Percentiles rank a stretch among this genome's conserved stretches.
Evolutionary conservation across 306 rosid species (phyloP).

Genomic region (Echinosophora koreensis): DNA sequence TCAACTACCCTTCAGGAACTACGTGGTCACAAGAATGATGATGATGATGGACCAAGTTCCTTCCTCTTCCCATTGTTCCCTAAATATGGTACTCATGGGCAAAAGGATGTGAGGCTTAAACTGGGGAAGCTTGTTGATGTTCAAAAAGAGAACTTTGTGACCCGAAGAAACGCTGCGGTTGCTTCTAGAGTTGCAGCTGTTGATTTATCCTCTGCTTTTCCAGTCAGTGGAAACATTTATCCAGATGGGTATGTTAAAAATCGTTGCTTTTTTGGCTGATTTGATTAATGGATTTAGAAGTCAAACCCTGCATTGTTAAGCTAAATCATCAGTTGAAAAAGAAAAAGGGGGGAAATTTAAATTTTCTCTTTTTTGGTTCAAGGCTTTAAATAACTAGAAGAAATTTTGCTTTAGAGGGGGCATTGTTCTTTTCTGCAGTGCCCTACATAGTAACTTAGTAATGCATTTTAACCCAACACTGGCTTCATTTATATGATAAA

Average conservation of each 20-base stretch:
- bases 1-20: slow-evolving; percentile 53
- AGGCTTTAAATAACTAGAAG: slow-evolving; percentile 2
- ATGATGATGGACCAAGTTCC: slow-evolving; percentile 50
- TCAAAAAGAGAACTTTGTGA: slow-evolving; percentile 45
- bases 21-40: slow-evolving; percentile 49
- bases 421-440: neutral
- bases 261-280: slow-evolving; percentile 24
- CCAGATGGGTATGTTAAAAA: slow-evolving; percentile 76
- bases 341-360: neutral
- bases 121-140: slow-evolving; percentile 60
- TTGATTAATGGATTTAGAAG: slow-evolving; percentile 23
- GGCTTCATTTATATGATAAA: slow-evolving; percentile 26
- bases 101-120: slow-evolving; percentile 55
- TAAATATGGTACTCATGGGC: slow-evolving; percentile 54
- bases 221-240: slow-evolving; percentile 72
- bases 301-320: slow-evolving; percentile 6
- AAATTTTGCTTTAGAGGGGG: neutral
- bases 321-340: neutral
- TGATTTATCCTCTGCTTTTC: slow-evolving; percentile 67
- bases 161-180: slow-evolving; percentile 19
- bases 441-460: neutral
- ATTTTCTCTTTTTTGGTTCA: neutral
- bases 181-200: slow-evolving; percentile 50
- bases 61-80: slow-evolving; percentile 65
- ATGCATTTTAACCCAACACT: slow-evolving; percentile 20